A percentile compares a stretch with the other conserved stretches of the same genome.
Evolutionary conservation across 306 rosid genomes (phyloP).

Genomic region (Abrus precatorius): DNA sequence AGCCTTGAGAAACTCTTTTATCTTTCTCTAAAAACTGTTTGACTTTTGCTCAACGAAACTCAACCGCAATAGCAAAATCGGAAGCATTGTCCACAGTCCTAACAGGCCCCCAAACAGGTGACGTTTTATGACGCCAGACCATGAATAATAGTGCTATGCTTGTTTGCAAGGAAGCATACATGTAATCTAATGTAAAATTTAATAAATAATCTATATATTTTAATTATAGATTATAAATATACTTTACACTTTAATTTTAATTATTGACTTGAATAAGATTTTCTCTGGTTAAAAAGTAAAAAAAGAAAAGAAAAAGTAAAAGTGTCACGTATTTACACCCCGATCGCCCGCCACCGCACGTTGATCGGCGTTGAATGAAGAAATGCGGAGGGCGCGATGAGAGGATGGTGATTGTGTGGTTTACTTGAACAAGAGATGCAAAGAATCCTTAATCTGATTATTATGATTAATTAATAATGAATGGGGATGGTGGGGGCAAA

Average conservation of each 20-base stretch:
- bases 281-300: too few relatives aligned
- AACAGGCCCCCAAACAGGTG: conserved; percentile 42
- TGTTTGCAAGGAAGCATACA: conserved; percentile 15
- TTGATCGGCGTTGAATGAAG: not conserved
- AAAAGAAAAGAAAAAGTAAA: too few relatives aligned
- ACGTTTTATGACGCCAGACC: conserved; percentile 52
- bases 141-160: conserved; percentile 3
- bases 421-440: not conserved
- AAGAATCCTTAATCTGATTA: conserved; percentile 6
- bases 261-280: too few relatives aligned
- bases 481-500: conserved; percentile 48
- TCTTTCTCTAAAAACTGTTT: conserved; percentile 53
- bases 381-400: not conserved
- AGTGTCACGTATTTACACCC: not conserved
- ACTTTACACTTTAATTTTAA: too few relatives aligned
- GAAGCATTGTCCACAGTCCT: conserved; percentile 46
- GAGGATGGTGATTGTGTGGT: conserved; percentile 11
- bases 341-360: not conserved
- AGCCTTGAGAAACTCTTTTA: conserved; percentile 48
- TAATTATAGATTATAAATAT: too few relatives aligned
- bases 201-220: too few relatives aligned
- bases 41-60: conserved; percentile 57
- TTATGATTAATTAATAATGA: not conserved
- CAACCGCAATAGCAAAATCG: conserved; percentile 52
- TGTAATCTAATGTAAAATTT: too few relatives aligned